Conservation (phyloP, 495 filamentous ascomycete species). For the Recurvomyces mirabilis region DNA sequence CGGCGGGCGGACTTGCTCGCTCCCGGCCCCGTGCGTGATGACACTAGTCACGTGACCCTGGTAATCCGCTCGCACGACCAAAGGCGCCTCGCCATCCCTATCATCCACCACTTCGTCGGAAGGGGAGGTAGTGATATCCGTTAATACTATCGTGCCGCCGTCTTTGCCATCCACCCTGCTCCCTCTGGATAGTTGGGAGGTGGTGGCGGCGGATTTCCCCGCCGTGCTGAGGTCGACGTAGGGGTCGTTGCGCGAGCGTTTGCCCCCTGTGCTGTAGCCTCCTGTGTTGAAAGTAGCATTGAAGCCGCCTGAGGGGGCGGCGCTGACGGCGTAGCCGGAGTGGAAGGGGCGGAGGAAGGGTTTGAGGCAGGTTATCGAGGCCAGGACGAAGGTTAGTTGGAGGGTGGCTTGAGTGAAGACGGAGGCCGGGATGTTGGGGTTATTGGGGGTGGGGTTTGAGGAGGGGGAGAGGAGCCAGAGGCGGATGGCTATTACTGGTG, state of each 20-base stretch:
- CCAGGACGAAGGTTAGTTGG: constrained; percentile 1
- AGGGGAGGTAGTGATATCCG: too few species aligned
- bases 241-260: neutral
- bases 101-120: too few species aligned
- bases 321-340: neutral
- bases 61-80: too few species aligned
- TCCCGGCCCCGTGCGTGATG: too few species aligned
- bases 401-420: neutral
- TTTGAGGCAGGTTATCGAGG: constrained; percentile 1
- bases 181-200: too few species aligned
- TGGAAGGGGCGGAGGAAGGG: constrained; percentile 3
- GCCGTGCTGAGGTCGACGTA: neutral
- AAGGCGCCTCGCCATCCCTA: too few species aligned
- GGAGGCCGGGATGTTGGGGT: neutral
- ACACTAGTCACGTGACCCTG: too few species aligned
- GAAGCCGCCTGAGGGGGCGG: too few species aligned
- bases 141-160: too few species aligned
- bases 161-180: too few species aligned
- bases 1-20: too few species aligned
- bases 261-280: neutral
- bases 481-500: neutral
- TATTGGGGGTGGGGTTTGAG: neutral
- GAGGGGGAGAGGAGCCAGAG: constrained; percentile 2
- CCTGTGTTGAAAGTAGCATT: too few species aligned
- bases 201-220: neutral